Conservation (phyloP, 768 basidiomycete genomes). For the Mycena crocata region DNA sequence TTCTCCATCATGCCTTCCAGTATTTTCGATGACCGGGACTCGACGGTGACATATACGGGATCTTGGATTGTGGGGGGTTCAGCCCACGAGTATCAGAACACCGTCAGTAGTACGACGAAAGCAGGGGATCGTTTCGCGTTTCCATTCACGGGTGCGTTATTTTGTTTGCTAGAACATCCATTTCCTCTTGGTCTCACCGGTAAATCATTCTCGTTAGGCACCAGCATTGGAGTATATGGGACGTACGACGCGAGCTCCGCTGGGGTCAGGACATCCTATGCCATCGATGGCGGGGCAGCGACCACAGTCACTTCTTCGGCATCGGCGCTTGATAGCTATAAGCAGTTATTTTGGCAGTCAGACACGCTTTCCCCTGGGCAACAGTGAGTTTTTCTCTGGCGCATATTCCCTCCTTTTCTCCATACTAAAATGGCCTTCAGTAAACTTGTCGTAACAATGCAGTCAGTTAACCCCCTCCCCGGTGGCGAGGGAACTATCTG, state of each 20-base stretch:
- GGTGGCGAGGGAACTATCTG: slow-evolving; percentile 53
- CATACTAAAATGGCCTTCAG: no score
- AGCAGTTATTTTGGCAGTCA: slow-evolving; percentile 53
- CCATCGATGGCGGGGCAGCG: slow-evolving; percentile 34
- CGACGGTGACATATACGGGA: slow-evolving; percentile 4
- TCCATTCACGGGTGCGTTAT: slow-evolving; percentile 16
- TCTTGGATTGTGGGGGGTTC: slow-evolving; percentile 15
- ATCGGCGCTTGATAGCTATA: slow-evolving; percentile 40
- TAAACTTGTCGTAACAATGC: slow-evolving; percentile 49
- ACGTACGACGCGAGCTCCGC: slow-evolving; percentile 9
- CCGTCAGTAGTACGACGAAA: slow-evolving; percentile 6
- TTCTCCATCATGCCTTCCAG: no score
- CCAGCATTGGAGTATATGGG: slow-evolving; percentile 11
- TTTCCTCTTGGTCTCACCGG: not conserved
- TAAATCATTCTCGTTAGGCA: not conserved
- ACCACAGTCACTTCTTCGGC: slow-evolving; percentile 40
- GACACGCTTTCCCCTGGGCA: slow-evolving; percentile 34
- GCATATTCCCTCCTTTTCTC: no score
- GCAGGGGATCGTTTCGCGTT: slow-evolving; percentile 11
- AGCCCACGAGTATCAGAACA: not conserved
- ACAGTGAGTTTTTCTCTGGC: slow-evolving; percentile 47
- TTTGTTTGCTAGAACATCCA: not conserved
- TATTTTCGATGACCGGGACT: slow-evolving; percentile 14
- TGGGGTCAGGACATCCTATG: slow-evolving; percentile 9
- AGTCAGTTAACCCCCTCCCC: slow-evolving; percentile 46